Evolutionary conservation across 768 basidiomycete species (phyloP).

Genomic region (Trametes gibbosa): DNA sequence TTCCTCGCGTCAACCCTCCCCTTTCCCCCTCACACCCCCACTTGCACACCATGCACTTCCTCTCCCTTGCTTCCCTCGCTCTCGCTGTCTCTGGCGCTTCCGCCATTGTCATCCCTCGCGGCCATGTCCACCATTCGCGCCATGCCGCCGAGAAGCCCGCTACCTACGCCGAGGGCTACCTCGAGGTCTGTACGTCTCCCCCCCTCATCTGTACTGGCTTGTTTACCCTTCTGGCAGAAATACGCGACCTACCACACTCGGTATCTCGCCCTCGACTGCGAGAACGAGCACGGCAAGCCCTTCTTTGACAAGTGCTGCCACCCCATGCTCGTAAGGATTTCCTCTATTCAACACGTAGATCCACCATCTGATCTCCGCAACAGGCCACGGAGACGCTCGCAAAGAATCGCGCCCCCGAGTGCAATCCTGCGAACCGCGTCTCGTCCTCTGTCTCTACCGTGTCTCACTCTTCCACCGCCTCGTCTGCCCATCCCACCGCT

Average conservation of each 20-base stretch:
- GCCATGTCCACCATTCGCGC: slow-evolving; percentile 32
- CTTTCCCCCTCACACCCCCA: not conserved
- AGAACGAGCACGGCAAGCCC: slow-evolving; percentile 33
- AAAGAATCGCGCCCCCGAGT: slow-evolving; percentile 47
- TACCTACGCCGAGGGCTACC: slow-evolving; percentile 32
- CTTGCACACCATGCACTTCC: slow-evolving; percentile 30
- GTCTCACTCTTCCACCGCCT: slow-evolving; percentile 16
- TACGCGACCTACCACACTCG: slow-evolving; percentile 59
- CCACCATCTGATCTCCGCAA: not conserved
- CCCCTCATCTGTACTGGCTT: not conserved
- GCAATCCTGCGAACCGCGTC: slow-evolving; percentile 44
- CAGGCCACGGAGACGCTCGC: slow-evolving; percentile 52
- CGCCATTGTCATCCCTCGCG: slow-evolving; percentile 38
- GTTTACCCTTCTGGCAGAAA: slow-evolving; percentile 31
- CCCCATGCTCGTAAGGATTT: slow-evolving; percentile 53
- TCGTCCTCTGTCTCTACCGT: slow-evolving; percentile 18
- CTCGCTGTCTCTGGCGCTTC: slow-evolving; percentile 40
- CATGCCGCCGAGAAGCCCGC: slow-evolving; percentile 36
- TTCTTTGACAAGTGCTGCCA: slow-evolving; percentile 74
- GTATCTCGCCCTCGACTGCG: slow-evolving; percentile 56
- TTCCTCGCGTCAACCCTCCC: slow-evolving; percentile 24
- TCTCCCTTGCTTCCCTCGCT: slow-evolving; percentile 42
- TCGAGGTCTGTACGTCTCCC: slow-evolving; percentile 38
- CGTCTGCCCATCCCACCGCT: slow-evolving; percentile 21
- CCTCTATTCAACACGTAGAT: not conserved